phyloP scores from a whole-genome alignment of 2,329 filamentous ascomycete species.

The Penicillium palitans region DNA sequence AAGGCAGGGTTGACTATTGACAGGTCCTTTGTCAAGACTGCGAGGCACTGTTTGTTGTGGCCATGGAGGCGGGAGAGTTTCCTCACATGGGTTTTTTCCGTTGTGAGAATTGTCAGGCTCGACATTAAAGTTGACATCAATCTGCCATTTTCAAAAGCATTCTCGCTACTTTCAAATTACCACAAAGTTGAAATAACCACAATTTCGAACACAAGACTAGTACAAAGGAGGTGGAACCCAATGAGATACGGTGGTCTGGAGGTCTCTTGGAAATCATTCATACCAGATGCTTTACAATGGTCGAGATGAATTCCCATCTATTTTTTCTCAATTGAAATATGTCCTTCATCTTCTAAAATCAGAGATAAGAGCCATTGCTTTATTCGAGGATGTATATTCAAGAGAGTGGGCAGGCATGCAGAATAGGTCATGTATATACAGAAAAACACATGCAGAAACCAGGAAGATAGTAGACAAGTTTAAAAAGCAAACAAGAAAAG shows the following conservation, averaged over 20 bases:
- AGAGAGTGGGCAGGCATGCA: slow-evolving; percentile 3
- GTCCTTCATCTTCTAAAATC: neutral
- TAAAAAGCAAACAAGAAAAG: neutral
- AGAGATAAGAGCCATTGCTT: neutral
- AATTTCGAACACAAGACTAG: neutral
- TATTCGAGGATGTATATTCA: slow-evolving; percentile 1
- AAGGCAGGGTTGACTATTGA: neutral
- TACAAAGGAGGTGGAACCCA: neutral
- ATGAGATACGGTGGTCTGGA: neutral
- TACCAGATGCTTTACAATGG: neutral
- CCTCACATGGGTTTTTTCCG: neutral
- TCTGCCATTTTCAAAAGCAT: neutral
- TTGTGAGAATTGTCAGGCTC: neutral
- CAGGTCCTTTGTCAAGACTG: neutral
- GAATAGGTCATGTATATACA: slow-evolving; percentile 8
- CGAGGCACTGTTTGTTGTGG: neutral
- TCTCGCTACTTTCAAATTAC: neutral
- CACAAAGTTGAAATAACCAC: neutral
- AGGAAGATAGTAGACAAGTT: slow-evolving; percentile 1
- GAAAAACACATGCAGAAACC: slow-evolving; percentile 4
- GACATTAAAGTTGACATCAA: neutral
- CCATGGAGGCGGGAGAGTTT: neutral
- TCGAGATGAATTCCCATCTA: no score
- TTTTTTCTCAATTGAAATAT: neutral
- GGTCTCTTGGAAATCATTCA: neutral